Conservation (phyloP, 2,329 filamentous ascomycete species). For the Aspergillus eucalypticola region DNA sequence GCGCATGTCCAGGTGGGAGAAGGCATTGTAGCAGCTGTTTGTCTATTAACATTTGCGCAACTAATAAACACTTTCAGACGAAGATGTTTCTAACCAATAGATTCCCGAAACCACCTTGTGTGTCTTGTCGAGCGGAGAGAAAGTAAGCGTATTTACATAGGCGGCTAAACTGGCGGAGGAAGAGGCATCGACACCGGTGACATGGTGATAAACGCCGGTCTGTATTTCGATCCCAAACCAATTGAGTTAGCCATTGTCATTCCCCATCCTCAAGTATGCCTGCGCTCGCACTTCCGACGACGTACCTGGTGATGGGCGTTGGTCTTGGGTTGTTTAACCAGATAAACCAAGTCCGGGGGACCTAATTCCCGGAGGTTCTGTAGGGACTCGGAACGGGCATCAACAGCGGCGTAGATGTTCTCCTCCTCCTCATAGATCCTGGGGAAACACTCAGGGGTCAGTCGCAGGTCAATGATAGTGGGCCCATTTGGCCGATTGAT, state of each 20-base stretch:
- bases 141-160: slow-evolving; percentile 97
- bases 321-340: slow-evolving; percentile 74
- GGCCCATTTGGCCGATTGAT: slow-evolving; percentile 23
- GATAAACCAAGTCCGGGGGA: slow-evolving; percentile 91
- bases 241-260: not conserved
- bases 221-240: slow-evolving; percentile 41
- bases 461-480: slow-evolving; percentile 11
- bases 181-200: slow-evolving; percentile 93
- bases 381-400: slow-evolving; percentile 87
- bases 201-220: slow-evolving; percentile 95
- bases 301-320: slow-evolving; percentile 58
- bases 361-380: slow-evolving; percentile 86
- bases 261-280: not conserved
- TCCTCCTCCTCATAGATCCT: slow-evolving; percentile 94
- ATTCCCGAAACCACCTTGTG: slow-evolving; percentile 91
- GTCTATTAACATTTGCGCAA: slow-evolving; percentile 18
- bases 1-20: slow-evolving; percentile 96
- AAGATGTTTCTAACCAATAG: slow-evolving; percentile 69
- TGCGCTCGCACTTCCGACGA: not conserved
- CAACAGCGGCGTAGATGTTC: slow-evolving; percentile 73
- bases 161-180: slow-evolving; percentile 95
- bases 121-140: slow-evolving; percentile 78
- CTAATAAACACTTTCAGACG: not conserved
- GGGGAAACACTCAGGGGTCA: slow-evolving; percentile 21
- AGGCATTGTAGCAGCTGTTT: slow-evolving; percentile 93